A percentile compares a stretch with the other conserved stretches of the same genome.
These are phyloP conservation scores for Phytophthora pluvialis DNA, from an alignment of 352 stramenopile species.

Conservation along the genomic window DNA sequence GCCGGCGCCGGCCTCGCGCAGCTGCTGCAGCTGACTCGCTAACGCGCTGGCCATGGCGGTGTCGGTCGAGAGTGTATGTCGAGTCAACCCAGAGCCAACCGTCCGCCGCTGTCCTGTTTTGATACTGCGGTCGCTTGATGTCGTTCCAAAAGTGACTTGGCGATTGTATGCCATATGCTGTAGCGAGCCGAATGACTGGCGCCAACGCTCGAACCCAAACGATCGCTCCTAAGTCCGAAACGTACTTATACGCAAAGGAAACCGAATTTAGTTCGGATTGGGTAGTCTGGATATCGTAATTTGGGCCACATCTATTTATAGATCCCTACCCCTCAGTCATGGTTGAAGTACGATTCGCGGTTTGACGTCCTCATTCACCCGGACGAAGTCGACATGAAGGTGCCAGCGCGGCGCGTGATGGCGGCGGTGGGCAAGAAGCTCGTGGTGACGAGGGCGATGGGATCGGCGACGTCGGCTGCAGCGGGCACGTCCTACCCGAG, in stretches of 20 bases:
- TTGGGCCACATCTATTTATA: neutral
- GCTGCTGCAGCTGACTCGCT: slow-evolving; percentile 79
- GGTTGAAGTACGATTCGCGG: slow-evolving; percentile 22
- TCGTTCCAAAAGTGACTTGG: slow-evolving; percentile 33
- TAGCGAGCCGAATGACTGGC: slow-evolving; percentile 30
- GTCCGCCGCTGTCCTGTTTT: slow-evolving; percentile 20
- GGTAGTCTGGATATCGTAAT: neutral
- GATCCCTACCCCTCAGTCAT: neutral
- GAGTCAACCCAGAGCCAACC: slow-evolving; percentile 29
- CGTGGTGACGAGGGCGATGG: slow-evolving; percentile 12
- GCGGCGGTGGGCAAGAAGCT: slow-evolving; percentile 8
- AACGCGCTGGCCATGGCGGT: slow-evolving; percentile 66
- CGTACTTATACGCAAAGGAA: neutral
- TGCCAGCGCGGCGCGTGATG: slow-evolving; percentile 9
- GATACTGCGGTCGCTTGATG: slow-evolving; percentile 19
- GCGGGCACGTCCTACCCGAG: slow-evolving; percentile 51
- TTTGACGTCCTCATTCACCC: slow-evolving; percentile 12
- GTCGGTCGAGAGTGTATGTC: slow-evolving; percentile 18
- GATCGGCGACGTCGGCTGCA: neutral
- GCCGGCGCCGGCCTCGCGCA: slow-evolving; percentile 76
- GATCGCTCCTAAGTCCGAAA: neutral
- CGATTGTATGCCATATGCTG: slow-evolving; percentile 44
- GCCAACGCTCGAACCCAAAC: slow-evolving; percentile 21
- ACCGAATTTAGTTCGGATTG: neutral
- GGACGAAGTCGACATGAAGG: slow-evolving; percentile 2